These are phyloP conservation scores for Schwanniomyces occidentalis DNA, from an alignment of 805 yeast species.

Conservation along the genomic window DNA sequence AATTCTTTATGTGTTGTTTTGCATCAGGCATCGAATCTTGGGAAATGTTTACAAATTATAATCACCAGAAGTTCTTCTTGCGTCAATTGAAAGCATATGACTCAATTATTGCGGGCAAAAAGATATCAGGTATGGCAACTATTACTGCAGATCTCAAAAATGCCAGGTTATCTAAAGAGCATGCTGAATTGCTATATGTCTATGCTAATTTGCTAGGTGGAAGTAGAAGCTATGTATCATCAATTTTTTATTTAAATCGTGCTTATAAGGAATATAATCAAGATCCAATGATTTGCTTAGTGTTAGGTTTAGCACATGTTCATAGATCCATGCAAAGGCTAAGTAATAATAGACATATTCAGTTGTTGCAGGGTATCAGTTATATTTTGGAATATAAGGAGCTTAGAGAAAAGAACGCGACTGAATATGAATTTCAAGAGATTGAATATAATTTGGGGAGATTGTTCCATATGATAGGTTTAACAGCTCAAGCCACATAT, in stretches of 20 bases:
- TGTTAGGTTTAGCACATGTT: slow-evolving; percentile 76
- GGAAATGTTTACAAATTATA: slow-evolving; percentile 68
- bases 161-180: slow-evolving; percentile 37
- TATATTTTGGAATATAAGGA: slow-evolving; percentile 72
- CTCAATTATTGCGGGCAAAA: slow-evolving; percentile 52
- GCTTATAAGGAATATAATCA: slow-evolving; percentile 64
- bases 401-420: slow-evolving; percentile 41
- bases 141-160: slow-evolving; percentile 55
- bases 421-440: slow-evolving; percentile 65
- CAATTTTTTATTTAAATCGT: slow-evolving; percentile 73
- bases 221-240: slow-evolving; percentile 79
- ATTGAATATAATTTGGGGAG: slow-evolving; percentile 82
- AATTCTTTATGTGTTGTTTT: slow-evolving; percentile 66
- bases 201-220: slow-evolving; percentile 81
- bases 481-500: slow-evolving; percentile 67
- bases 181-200: slow-evolving; percentile 70
- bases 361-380: slow-evolving; percentile 82
- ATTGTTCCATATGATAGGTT: slow-evolving; percentile 79
- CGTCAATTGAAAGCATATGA: slow-evolving; percentile 91
- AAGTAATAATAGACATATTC: slow-evolving; percentile 82
- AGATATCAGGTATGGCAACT: slow-evolving; percentile 78
- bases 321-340: slow-evolving; percentile 92
- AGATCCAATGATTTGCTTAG: slow-evolving; percentile 77
- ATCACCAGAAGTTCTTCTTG: slow-evolving; percentile 85
- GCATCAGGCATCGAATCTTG: slow-evolving; percentile 59